These are phyloP conservation scores for Aspergillus chevalieri DNA, from an alignment of 2,329 filamentous ascomycete genomes.

Conservation along the genomic window DNA sequence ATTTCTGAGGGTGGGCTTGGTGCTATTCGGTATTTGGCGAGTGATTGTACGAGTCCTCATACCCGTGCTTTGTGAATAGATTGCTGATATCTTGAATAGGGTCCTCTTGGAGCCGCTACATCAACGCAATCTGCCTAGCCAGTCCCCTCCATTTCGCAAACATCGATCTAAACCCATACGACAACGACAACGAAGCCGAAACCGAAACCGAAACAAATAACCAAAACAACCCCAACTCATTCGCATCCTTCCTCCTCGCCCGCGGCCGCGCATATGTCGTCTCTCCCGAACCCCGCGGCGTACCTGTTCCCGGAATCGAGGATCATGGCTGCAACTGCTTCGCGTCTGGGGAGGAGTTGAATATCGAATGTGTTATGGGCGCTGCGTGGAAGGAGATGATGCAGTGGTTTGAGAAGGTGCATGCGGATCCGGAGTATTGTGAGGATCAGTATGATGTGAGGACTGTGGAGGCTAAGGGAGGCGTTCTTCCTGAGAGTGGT, in stretches of 20 bases:
- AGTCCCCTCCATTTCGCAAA: conserved; percentile 31
- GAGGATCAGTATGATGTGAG: conserved; percentile 30
- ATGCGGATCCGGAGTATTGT: conserved; percentile 37
- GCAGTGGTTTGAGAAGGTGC: conserved; percentile 56
- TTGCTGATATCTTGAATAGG: conserved; percentile 22
- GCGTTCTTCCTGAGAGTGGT: too few species aligned
- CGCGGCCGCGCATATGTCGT: conserved; percentile 57
- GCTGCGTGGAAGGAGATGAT: conserved; percentile 50
- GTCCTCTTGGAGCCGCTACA: conserved; percentile 31
- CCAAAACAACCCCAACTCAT: conserved; percentile 7
- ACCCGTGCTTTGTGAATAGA: neutral
- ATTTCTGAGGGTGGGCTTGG: conserved; percentile 61
- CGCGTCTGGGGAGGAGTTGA: conserved; percentile 57
- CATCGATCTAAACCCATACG: conserved; percentile 19
- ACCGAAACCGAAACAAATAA: too few species aligned
- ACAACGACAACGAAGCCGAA: neutral
- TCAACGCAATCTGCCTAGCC: conserved; percentile 36
- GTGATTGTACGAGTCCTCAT: conserved; percentile 42
- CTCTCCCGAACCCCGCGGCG: conserved; percentile 48
- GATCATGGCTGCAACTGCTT: conserved; percentile 62
- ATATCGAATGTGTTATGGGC: conserved; percentile 59
- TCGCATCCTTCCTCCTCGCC: conserved; percentile 38
- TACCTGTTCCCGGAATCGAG: conserved; percentile 48
- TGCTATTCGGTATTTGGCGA: conserved; percentile 54
- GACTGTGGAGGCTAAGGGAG: conserved; percentile 13